Evolutionary conservation across 2,329 filamentous ascomycete species (phyloP), one percentile per base, ranked within the genome.

Genomic region (Epichloe glyceriae): DNA sequence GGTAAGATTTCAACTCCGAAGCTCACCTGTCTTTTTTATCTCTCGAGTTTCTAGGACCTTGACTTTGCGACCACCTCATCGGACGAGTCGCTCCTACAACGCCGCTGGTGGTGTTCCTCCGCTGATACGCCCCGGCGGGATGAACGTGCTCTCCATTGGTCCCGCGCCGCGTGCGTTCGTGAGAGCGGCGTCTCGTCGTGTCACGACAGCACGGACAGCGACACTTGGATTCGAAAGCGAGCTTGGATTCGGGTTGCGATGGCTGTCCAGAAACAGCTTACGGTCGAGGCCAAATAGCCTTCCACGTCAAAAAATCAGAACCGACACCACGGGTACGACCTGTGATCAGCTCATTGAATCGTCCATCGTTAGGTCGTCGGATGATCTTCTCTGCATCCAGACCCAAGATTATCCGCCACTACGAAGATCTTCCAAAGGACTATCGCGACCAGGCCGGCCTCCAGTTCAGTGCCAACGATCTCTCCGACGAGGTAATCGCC

Each of bases 401-500:
- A 49, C 58, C 61, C 38, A 60, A 57, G 47, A 58, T 74, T 47
- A 67, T 79, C 52, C 73, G 67, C n/a, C 64, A 73, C 54, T 84
- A 81, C 60, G 70, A 75, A 51, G 69, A 80, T 47, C 64, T 84
- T n/a, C 80, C 80, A 0, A 66, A 66, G 20, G 68, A 72, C 50
- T 84, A 83, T 60, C 67, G 69, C 44, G 79, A 83, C 60, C 68
- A 70, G 45, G 56, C 61, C 2, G 81, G 81, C 2, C 69, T 85
- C 5, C 62, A 67, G 0, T 84, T 83, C 55, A 64, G 73, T 44
- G 64, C 61, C 5, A 63, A 66, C 3, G 73, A 78, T n/a, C 65
- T 84, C 19, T 67, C 68, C 2, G 63, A 71, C 17, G 60, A 61
- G 8, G 75, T 82, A 57, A 67, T 72, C 5, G 58, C 66, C 15